phyloP scores from a whole-genome alignment of 2,329 filamentous ascomycete species.

The Fusarium neocosmosporiellum region DNA sequence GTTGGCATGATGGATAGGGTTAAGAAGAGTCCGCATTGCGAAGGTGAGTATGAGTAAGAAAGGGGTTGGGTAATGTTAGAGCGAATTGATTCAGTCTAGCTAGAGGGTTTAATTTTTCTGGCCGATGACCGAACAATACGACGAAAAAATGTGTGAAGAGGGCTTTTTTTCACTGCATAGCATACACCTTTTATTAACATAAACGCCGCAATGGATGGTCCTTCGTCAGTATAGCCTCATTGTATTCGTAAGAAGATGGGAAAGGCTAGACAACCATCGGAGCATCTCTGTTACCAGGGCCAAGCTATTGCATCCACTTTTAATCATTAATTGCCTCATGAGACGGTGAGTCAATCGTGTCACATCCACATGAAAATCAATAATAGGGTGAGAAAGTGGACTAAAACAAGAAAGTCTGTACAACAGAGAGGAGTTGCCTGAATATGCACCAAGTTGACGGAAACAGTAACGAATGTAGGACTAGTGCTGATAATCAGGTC shows the following conservation, averaged over 20 bases:
- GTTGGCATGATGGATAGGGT: too few relatives aligned
- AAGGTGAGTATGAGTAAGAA: too few relatives aligned
- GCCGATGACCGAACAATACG: too few relatives aligned
- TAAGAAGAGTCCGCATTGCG: background rate
- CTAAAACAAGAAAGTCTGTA: background rate
- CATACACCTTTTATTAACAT: too few relatives aligned
- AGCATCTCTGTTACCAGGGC: background rate
- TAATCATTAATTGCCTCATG: background rate
- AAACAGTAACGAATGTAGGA: constrained; percentile 4
- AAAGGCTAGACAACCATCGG: background rate
- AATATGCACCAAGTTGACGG: background rate
- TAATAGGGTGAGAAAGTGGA: background rate
- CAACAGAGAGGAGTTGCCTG: background rate
- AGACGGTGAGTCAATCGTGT: background rate
- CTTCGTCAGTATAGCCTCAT: background rate
- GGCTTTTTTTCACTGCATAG: too few relatives aligned
- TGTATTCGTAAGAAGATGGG: background rate
- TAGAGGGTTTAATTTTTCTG: too few relatives aligned
- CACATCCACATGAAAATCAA: background rate
- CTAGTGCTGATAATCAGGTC: background rate
- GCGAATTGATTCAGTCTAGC: too few relatives aligned
- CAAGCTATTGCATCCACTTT: background rate
- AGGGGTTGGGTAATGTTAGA: too few relatives aligned
- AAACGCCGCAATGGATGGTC: background rate
- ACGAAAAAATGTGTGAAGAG: too few relatives aligned